A percentile compares a stretch with the other conserved stretches of the same genome.
Conservation (phyloP, 768 basidiomycete species). For the Calvatia gigantea region DNA sequence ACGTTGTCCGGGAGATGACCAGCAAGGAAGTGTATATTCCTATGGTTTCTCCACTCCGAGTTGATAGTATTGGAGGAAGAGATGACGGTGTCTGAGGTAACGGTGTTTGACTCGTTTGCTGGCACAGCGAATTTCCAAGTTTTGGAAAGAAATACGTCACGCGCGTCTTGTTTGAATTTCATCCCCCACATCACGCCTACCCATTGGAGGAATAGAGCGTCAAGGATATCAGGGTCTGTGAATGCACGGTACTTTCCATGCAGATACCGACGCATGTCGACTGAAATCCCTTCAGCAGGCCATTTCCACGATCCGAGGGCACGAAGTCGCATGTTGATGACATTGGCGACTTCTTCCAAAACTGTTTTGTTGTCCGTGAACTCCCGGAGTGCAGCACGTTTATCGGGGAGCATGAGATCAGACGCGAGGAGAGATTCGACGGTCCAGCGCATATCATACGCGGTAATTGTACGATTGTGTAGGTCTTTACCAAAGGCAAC, state of each 20-base stretch:
- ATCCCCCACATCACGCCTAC: constrained; percentile 41
- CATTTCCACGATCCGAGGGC: constrained; percentile 40
- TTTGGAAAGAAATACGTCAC: constrained; percentile 27
- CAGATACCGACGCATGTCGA: constrained; percentile 45
- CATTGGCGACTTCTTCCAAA: constrained; percentile 38
- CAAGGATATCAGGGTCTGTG: constrained; percentile 44
- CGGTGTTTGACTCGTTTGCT: constrained; percentile 21
- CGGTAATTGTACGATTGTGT: constrained; percentile 21
- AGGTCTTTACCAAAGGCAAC: constrained; percentile 25
- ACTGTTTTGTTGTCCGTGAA: constrained; percentile 36
- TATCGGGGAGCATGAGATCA: constrained; percentile 37
- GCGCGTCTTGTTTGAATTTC: constrained; percentile 29
- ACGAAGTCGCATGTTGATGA: constrained; percentile 42
- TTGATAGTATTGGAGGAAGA: constrained; percentile 22
- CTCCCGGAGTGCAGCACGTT: constrained; percentile 36
- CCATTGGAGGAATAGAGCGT: constrained; percentile 41
- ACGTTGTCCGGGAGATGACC: constrained; percentile 27
- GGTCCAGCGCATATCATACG: constrained; percentile 23
- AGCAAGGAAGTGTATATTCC: constrained; percentile 28
- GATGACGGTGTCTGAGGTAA: constrained; percentile 5
- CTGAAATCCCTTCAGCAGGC: constrained; percentile 35
- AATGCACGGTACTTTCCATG: constrained; percentile 51
- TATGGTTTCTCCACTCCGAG: constrained; percentile 20
- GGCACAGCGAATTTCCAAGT: constrained; percentile 30
- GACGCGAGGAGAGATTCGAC: constrained; percentile 32